These are phyloP conservation scores for Ambrosiella xylebori DNA, from an alignment of 2,329 filamentous ascomycete species.

Conservation along the genomic window DNA sequence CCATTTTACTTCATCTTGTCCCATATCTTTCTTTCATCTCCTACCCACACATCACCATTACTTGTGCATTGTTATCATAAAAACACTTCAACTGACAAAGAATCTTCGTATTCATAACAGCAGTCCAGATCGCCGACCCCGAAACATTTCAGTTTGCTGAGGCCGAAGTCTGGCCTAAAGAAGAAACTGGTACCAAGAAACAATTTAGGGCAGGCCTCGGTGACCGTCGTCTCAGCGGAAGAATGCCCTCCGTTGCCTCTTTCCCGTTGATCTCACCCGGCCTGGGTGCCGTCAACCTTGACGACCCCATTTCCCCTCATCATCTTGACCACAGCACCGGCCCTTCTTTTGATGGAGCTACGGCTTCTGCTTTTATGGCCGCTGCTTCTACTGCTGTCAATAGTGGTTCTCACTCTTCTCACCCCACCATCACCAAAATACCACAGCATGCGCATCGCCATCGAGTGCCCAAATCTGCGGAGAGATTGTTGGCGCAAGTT, in stretches of 20 bases:
- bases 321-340: neutral
- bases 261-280: constrained; percentile 8
- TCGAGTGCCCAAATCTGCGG: constrained; percentile 18
- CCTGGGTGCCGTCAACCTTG: neutral
- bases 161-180: constrained; percentile 12
- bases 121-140: constrained; percentile 42
- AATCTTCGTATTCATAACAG: neutral
- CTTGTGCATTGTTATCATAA: neutral
- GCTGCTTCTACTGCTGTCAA: neutral
- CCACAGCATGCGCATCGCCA: constrained; percentile 7
- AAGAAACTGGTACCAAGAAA: constrained; percentile 21
- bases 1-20: neutral
- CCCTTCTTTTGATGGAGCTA: constrained; percentile 17
- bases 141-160: constrained; percentile 14
- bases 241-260: constrained; percentile 13
- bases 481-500: constrained; percentile 55
- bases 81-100: neutral
- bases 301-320: constrained; percentile 5
- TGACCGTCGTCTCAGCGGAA: constrained; percentile 27
- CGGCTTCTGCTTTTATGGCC: neutral
- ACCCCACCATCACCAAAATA: constrained; percentile 14
- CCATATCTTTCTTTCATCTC: neutral
- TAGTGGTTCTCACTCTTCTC: neutral
- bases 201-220: constrained; percentile 21
- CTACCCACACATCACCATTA: neutral